Percentiles rank a stretch among this genome's conserved stretches.
These are phyloP conservation scores for Extremus antarcticus DNA, from an alignment of 495 filamentous ascomycete genomes.

Conservation along the genomic window DNA sequence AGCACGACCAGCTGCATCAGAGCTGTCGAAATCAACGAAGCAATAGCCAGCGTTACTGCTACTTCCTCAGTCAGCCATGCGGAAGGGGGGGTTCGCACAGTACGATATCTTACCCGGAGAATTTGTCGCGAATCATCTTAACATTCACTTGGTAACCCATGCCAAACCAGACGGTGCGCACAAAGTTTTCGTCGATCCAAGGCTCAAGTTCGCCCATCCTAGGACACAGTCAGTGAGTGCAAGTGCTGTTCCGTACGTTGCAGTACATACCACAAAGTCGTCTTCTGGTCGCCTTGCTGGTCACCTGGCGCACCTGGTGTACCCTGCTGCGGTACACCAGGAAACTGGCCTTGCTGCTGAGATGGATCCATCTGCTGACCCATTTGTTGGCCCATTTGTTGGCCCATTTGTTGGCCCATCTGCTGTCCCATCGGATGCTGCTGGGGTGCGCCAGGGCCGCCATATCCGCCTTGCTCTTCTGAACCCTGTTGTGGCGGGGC, in stretches of 20 bases:
- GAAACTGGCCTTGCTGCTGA: constrained; percentile 14
- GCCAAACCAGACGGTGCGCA: constrained; percentile 84
- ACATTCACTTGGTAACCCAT: constrained; percentile 92
- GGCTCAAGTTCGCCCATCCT: constrained; percentile 99
- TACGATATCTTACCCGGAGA: constrained; percentile 69
- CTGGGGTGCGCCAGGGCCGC: constrained; percentile 14
- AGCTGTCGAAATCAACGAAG: constrained; percentile 84
- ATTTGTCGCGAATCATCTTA: constrained; percentile 99
- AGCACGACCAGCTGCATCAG: constrained; percentile 83
- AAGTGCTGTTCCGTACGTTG: not conserved
- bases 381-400: constrained; percentile 8
- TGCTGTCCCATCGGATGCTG: too few relatives aligned
- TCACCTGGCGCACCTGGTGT: constrained; percentile 30
- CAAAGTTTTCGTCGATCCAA: constrained; percentile 99
- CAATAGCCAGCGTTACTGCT: constrained; percentile 96
- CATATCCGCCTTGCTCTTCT: constrained; percentile 19
- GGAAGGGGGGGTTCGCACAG: constrained; percentile 5
- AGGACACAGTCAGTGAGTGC: not conserved
- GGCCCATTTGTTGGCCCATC: not conserved
- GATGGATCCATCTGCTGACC: constrained; percentile 19
- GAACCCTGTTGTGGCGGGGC: constrained; percentile 13
- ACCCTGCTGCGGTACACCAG: constrained; percentile 12
- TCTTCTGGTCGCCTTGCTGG: constrained; percentile 53
- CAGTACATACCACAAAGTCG: constrained; percentile 62
- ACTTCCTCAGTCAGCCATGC: constrained; percentile 39